Conservation (phyloP, 2,329 filamentous ascomycete species). For the Ophiostoma ulmi region DNA sequence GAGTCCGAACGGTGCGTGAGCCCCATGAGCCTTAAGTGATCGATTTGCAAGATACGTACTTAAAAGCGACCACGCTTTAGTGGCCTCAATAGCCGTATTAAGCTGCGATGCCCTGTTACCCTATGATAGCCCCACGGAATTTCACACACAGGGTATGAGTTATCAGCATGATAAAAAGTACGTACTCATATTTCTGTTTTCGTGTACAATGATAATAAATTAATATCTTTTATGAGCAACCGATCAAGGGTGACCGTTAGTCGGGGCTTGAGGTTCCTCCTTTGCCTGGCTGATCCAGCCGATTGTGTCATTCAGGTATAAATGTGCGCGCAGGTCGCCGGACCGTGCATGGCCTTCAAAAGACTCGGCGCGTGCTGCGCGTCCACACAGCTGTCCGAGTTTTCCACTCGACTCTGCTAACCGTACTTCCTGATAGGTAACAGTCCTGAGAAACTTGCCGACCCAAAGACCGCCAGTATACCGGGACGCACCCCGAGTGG, state of each 20-base stretch:
- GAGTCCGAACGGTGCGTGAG: no score
- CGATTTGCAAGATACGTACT: no score
- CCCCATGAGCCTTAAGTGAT: no score
- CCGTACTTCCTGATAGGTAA: slow-evolving; percentile 50
- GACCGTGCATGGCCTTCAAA: slow-evolving; percentile 51
- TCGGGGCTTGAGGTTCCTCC: neutral
- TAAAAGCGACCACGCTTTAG: no score
- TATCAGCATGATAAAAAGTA: neutral
- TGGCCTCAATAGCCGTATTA: neutral
- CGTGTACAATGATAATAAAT: neutral
- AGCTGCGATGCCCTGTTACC: neutral
- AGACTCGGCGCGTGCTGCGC: slow-evolving; percentile 45
- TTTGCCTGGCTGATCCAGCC: slow-evolving; percentile 38
- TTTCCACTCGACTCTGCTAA: slow-evolving; percentile 42
- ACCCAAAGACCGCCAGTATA: slow-evolving; percentile 53
- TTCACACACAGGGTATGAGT: neutral
- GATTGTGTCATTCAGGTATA: slow-evolving; percentile 40
- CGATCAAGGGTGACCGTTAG: neutral
- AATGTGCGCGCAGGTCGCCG: slow-evolving; percentile 44
- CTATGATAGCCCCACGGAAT: no score
- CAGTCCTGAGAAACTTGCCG: slow-evolving; percentile 48
- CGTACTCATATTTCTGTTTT: neutral
- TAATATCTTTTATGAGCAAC: neutral
- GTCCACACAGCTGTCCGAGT: slow-evolving; percentile 45
- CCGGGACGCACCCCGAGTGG: slow-evolving; percentile 43